A percentile compares a stretch with the other conserved stretches of the same genome.
phyloP scores from a whole-genome alignment of 371 early-diverging fungal genomes.

The Circinella minor region DNA sequence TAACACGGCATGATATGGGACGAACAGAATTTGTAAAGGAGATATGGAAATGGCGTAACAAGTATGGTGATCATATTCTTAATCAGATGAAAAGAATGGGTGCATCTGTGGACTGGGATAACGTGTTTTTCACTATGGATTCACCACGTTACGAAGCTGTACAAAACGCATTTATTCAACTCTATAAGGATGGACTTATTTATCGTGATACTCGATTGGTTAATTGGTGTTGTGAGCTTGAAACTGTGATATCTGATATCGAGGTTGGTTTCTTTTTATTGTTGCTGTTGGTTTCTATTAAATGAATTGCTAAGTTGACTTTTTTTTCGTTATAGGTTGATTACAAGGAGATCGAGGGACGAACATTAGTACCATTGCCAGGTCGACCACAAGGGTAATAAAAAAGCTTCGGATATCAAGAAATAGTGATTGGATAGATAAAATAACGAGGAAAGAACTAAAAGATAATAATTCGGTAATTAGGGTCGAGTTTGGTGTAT shows the following conservation, averaged over 20 bases:
- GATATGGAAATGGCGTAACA: constrained; percentile 88
- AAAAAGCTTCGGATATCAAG: neutral
- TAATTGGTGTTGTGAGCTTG: constrained; percentile 94
- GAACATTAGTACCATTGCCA: constrained; percentile 68
- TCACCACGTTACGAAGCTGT: constrained; percentile 76
- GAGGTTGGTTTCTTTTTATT: constrained; percentile 60
- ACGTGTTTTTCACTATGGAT: constrained; percentile 94
- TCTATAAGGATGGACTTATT: constrained; percentile 89
- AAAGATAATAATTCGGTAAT: neutral
- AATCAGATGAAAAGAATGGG: constrained; percentile 79
- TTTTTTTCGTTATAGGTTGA: constrained; percentile 53
- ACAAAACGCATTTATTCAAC: constrained; percentile 84
- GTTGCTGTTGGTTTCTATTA: no score
- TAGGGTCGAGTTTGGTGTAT: constrained; percentile 83
- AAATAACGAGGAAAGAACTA: constrained; percentile 36
- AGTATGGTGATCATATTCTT: constrained; percentile 64
- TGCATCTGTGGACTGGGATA: constrained; percentile 84
- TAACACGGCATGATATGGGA: constrained; percentile 70
- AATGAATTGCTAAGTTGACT: no score
- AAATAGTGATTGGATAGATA: no score
- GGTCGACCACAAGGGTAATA: constrained; percentile 71
- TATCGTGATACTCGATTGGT: constrained; percentile 92
- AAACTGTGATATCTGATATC: constrained; percentile 95
- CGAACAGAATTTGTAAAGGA: constrained; percentile 85
- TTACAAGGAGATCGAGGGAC: constrained; percentile 66